Evolutionary conservation across 768 basidiomycete genomes (phyloP).

Genomic region (Piloderma croceum): DNA sequence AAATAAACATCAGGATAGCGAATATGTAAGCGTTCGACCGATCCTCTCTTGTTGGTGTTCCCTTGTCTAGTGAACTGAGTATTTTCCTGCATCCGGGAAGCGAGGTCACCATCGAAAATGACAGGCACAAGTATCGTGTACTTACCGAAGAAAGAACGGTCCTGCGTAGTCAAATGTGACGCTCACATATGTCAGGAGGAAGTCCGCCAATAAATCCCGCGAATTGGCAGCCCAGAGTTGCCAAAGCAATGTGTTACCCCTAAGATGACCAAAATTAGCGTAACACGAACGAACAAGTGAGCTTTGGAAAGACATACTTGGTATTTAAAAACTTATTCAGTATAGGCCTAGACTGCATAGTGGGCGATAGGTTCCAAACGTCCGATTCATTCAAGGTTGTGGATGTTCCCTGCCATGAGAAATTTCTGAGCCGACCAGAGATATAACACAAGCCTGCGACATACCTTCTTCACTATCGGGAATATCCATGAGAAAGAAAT

Average conservation of each 20-base stretch:
- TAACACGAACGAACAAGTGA: too few relatives aligned
- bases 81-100: conserved; percentile 45
- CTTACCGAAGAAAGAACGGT: conserved; percentile 81
- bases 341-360: conserved; percentile 17
- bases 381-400: conserved; percentile 20
- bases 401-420: conserved; percentile 32
- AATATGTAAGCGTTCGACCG: conserved; percentile 68
- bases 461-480: conserved; percentile 12
- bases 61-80: conserved; percentile 25
- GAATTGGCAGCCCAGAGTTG: conserved; percentile 42
- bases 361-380: conserved; percentile 20
- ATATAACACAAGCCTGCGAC: background rate
- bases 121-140: too few relatives aligned
- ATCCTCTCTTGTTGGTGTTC: conserved; percentile 42
- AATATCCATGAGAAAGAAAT: conserved; percentile 18
- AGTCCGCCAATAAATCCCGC: conserved; percentile 52
- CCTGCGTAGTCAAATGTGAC: conserved; percentile 73
- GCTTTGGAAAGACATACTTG: background rate
- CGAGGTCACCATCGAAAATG: too few relatives aligned
- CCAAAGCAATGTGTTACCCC: too few relatives aligned
- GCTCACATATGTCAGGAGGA: conserved; percentile 61
- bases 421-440: background rate
- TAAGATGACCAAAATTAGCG: too few relatives aligned
- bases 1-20: conserved; percentile 69
- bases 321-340: conserved; percentile 29